Conservation (phyloP, 345 rosid species). For the Citrus trifoliata region DNA sequence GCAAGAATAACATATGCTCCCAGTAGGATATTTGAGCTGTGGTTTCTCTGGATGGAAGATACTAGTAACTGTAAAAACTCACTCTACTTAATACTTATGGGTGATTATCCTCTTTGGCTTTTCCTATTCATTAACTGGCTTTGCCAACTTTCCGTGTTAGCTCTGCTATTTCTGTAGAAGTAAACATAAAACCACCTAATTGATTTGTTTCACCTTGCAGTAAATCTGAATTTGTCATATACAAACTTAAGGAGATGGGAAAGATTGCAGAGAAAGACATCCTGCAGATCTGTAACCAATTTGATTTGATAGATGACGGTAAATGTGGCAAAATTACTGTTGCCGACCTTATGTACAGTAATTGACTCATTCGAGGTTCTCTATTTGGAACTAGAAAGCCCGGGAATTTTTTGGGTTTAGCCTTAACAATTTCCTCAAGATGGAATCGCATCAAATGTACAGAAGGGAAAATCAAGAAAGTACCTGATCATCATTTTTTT, state of each 20-base stretch:
- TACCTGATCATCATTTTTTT: not conserved
- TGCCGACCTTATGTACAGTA: conserved; percentile 49
- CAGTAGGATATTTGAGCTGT: not conserved
- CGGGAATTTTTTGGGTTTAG: not conserved
- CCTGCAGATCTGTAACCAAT: conserved; percentile 49
- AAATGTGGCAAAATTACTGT: conserved; percentile 52
- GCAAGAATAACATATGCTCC: not conserved
- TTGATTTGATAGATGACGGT: conserved; percentile 39
- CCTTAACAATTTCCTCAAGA: not conserved
- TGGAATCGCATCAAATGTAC: conserved; percentile 6
- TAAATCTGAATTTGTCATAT: conserved; percentile 62
- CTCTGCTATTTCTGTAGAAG: not conserved
- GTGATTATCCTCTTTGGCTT: not conserved
- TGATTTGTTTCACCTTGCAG: conserved; percentile 37
- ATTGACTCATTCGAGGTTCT: conserved; percentile 16
- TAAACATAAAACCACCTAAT: not conserved
- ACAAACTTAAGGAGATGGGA: conserved; percentile 82
- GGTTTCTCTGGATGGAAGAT: not conserved
- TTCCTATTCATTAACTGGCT: not conserved
- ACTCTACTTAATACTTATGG: not conserved
- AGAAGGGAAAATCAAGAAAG: not conserved
- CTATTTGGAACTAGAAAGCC: not conserved
- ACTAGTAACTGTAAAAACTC: not conserved
- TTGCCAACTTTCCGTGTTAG: not conserved
- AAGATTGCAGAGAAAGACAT: conserved; percentile 60